Percentiles rank a stretch among this genome's conserved stretches.
phyloP scores from a whole-genome alignment of 306 rosid genomes.

The Pterocarpus macrocarpus region DNA sequence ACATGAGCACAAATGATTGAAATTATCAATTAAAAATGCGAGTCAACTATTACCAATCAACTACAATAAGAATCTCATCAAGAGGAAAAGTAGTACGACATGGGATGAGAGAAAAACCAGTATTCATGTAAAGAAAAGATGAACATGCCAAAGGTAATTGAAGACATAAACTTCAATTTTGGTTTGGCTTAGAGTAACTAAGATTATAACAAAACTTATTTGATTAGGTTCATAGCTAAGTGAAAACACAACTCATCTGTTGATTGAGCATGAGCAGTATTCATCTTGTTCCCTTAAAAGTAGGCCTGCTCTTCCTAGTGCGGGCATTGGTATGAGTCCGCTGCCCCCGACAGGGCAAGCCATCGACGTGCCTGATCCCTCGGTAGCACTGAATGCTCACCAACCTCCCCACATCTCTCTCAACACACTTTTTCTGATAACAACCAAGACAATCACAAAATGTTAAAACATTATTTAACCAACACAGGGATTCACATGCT shows the following conservation, averaged over 20 bases:
- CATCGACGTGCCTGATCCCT: conserved; percentile 65
- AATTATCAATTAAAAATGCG: neutral
- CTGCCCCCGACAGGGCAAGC: conserved; percentile 74
- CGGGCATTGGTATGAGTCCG: conserved; percentile 73
- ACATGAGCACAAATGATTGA: neutral
- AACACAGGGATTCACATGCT: neutral
- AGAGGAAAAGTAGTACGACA: neutral
- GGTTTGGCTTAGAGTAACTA: neutral
- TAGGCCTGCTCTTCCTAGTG: conserved; percentile 61
- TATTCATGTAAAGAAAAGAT: conserved; percentile 18
- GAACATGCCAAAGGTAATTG: conserved; percentile 17
- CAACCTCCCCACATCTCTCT: conserved; percentile 62
- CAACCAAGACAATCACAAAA: neutral
- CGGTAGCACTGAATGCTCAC: conserved; percentile 64
- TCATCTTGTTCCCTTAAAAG: conserved; percentile 45
- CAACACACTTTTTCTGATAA: conserved; percentile 58
- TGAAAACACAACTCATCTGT: conserved; percentile 41
- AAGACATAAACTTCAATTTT: conserved; percentile 19
- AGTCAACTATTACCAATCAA: neutral
- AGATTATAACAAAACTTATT: conserved; percentile 42
- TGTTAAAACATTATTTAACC: conserved; percentile 23
- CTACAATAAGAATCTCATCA: conserved; percentile 11
- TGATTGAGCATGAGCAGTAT: conserved; percentile 31
- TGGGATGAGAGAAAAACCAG: neutral
- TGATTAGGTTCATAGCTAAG: conserved; percentile 23